phyloP scores from a whole-genome alignment of 2,329 filamentous ascomycete species.

The Epicoccum sorghinum region DNA sequence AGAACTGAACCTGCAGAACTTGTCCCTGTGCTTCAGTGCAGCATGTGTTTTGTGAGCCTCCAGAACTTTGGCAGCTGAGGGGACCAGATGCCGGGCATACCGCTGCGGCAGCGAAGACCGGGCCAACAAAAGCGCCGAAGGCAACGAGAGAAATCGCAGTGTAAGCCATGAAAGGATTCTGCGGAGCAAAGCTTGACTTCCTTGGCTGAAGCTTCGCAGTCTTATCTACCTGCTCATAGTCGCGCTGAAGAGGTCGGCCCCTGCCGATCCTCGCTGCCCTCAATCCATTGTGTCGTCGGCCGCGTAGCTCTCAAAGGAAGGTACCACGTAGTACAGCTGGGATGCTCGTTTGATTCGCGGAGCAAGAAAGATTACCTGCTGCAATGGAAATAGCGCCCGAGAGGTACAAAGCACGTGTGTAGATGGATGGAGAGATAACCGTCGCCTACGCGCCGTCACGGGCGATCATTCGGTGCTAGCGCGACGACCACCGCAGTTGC shows the following conservation, averaged over 20 bases:
- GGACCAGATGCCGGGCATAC: slow-evolving; percentile 6
- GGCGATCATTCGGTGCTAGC: slow-evolving; percentile 3
- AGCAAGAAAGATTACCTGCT: neutral
- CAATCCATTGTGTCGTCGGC: neutral
- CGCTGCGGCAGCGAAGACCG: neutral
- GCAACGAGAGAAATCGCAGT: neutral
- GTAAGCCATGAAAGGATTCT: neutral
- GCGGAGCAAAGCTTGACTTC: slow-evolving; percentile 2
- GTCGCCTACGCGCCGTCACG: neutral
- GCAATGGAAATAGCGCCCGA: neutral
- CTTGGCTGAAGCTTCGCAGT: neutral
- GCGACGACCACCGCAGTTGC: neutral
- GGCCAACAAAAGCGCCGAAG: slow-evolving; percentile 1
- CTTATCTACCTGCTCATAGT: neutral
- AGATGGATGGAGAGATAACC: slow-evolving; percentile 2
- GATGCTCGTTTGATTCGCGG: neutral
- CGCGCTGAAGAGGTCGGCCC: neutral
- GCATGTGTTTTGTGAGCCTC: slow-evolving; percentile 1
- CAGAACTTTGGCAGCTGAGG: slow-evolving; percentile 4
- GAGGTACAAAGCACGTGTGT: neutral
- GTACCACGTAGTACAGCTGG: neutral
- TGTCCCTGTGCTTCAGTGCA: slow-evolving; percentile 7
- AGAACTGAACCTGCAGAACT: slow-evolving; percentile 7
- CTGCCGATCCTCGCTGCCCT: neutral
- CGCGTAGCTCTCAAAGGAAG: slow-evolving; percentile 1